phyloP scores from a whole-genome alignment of 2,329 filamentous ascomycete species.

The Colletotrichum nymphaeae region DNA sequence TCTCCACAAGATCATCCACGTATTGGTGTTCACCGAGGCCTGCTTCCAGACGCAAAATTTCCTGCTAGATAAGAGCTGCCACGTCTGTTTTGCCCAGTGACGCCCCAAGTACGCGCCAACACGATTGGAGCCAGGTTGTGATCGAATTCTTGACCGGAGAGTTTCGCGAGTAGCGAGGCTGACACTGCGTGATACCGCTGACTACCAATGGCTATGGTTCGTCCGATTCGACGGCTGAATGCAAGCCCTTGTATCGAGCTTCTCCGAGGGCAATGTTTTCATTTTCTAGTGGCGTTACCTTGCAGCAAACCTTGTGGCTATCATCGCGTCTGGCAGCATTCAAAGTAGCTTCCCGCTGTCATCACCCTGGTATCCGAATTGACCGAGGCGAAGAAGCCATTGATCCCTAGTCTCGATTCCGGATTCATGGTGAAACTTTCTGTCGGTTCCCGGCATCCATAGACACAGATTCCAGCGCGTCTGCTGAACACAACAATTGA shows the following conservation, averaged over 20 bases:
- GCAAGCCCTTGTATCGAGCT: not conserved
- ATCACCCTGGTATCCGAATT: not conserved
- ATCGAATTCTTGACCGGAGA: not conserved
- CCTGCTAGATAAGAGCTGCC: constrained; percentile 8
- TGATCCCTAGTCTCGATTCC: not conserved
- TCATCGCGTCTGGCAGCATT: not conserved
- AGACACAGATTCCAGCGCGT: not conserved
- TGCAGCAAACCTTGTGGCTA: not conserved
- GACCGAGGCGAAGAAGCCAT: not conserved
- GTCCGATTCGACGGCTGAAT: constrained; percentile 4
- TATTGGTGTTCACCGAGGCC: constrained; percentile 19
- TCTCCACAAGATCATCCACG: constrained; percentile 11
- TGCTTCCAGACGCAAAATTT: constrained; percentile 19
- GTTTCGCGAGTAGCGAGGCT: constrained; percentile 1
- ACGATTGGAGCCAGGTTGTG: not conserved
- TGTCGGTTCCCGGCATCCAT: not conserved
- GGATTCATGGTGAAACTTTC: not conserved
- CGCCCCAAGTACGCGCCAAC: constrained; percentile 1
- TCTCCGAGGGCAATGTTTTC: not conserved
- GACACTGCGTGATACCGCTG: not conserved
- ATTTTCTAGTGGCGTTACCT: constrained; percentile 21
- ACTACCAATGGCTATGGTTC: not conserved
- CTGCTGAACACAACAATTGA: not conserved
- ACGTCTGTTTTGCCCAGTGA: constrained; percentile 7
- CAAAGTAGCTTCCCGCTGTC: not conserved